phyloP scores from a whole-genome alignment of 345 rosid species.

The Salix dunnii region DNA sequence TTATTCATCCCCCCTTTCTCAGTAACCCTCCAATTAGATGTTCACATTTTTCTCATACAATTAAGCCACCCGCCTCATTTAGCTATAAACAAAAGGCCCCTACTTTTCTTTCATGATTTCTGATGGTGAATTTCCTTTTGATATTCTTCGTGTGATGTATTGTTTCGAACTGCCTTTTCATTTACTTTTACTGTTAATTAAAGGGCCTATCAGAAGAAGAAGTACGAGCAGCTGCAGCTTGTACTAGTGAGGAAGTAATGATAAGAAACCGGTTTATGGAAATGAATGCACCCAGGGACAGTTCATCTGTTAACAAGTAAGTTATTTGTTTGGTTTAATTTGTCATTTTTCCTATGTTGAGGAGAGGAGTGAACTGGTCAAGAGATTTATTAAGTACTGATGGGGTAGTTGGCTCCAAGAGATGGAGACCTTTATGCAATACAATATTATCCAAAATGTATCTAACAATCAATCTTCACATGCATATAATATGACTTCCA shows the following conservation, averaged over 20 bases:
- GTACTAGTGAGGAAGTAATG: constrained; percentile 97
- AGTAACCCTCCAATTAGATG: background rate
- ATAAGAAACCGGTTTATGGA: constrained; percentile 88
- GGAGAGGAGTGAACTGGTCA: background rate
- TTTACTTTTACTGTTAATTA: constrained; percentile 21
- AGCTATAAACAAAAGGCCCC: background rate
- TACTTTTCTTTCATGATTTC: background rate
- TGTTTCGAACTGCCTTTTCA: constrained; percentile 18
- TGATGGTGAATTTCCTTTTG: background rate
- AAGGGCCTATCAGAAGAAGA: constrained; percentile 99
- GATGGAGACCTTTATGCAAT: constrained; percentile 1
- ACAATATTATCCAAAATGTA: background rate
- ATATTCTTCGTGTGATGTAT: background rate
- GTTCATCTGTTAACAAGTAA: constrained; percentile 94
- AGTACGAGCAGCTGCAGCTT: constrained; percentile 83
- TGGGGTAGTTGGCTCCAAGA: background rate
- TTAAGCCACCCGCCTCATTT: background rate
- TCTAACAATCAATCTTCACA: background rate
- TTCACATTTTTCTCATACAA: background rate
- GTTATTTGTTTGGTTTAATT: constrained; percentile 20
- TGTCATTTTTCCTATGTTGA: background rate
- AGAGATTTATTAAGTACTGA: background rate
- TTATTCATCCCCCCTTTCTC: background rate
- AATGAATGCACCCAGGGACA: constrained; percentile 95
- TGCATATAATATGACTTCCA: constrained; percentile 4